Evolutionary conservation across 148 eudicot genomes (phyloP).

Genomic region (Vaccinium myrtillus): DNA sequence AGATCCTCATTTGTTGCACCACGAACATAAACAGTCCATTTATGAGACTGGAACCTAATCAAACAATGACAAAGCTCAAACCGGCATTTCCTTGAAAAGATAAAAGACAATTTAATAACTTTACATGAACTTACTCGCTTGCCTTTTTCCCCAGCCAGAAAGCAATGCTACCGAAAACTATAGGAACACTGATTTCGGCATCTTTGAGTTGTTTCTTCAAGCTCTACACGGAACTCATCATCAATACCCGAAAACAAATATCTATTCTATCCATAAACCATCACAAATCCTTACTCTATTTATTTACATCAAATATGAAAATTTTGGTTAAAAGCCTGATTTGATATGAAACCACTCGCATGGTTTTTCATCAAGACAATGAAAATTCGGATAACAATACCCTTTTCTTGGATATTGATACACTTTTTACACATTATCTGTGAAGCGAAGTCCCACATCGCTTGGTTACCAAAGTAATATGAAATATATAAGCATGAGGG

Average conservation of each 20-base stretch:
- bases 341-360: no score
- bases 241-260: constrained; percentile 5
- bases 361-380: no score
- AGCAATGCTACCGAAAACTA: constrained; percentile 72
- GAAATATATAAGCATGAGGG: no score
- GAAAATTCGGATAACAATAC: no score
- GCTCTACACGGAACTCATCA: constrained; percentile 29
- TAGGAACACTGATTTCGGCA: constrained; percentile 60
- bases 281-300: background rate
- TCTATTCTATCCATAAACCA: background rate
- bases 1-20: constrained; percentile 70
- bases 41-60: constrained; percentile 66
- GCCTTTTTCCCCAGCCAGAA: constrained; percentile 95
- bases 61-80: constrained; percentile 3
- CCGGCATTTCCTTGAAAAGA: constrained; percentile 23
- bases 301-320: background rate
- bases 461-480: no score
- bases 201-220: constrained; percentile 66
- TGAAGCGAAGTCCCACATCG: no score
- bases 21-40: constrained; percentile 68
- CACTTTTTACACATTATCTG: no score
- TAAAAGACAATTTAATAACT: background rate
- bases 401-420: no score
- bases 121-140: constrained; percentile 63
- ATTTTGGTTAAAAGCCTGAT: background rate